Evolutionary conservation across 768 basidiomycete species (phyloP).

Genomic region (Chalciporus pseudorubinellus): DNA sequence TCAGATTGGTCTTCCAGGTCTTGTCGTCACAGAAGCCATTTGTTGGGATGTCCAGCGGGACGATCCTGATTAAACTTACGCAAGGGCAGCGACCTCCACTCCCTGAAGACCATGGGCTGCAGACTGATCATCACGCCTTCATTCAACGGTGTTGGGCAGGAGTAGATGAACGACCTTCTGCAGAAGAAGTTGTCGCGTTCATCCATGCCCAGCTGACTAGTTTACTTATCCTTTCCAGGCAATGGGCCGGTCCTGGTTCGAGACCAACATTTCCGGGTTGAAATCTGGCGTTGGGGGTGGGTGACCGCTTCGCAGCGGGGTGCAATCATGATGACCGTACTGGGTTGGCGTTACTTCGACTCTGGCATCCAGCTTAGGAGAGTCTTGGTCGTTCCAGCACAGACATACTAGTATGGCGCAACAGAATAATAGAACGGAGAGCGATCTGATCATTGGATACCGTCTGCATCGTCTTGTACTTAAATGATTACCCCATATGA

Average conservation of each 20-base stretch:
- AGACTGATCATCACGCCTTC: not conserved
- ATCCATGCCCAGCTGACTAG: not conserved
- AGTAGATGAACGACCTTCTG: not conserved
- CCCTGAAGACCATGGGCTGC: not conserved
- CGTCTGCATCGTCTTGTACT: too few relatives aligned
- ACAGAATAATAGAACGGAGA: too few relatives aligned
- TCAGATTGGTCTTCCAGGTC: not conserved
- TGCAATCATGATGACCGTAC: too few relatives aligned
- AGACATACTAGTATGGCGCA: too few relatives aligned
- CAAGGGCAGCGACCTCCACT: not conserved
- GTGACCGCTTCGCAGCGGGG: too few relatives aligned
- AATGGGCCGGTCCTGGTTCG: not conserved
- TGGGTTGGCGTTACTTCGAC: too few relatives aligned
- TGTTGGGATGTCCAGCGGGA: not conserved
- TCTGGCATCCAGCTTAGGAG: too few relatives aligned
- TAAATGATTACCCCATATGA: not conserved
- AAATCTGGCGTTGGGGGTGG: not conserved
- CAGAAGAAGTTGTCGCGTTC: not conserved
- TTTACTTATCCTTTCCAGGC: not conserved
- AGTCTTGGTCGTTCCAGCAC: too few relatives aligned
- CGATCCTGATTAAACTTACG: constrained; percentile 7
- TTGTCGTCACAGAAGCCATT: not conserved
- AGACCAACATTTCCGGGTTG: not conserved
- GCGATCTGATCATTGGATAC: too few relatives aligned
- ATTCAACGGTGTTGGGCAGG: constrained; percentile 7